Evolutionary conservation across 208 protist genomes (phyloP).

Genomic region (Leishmania lainsoni): DNA sequence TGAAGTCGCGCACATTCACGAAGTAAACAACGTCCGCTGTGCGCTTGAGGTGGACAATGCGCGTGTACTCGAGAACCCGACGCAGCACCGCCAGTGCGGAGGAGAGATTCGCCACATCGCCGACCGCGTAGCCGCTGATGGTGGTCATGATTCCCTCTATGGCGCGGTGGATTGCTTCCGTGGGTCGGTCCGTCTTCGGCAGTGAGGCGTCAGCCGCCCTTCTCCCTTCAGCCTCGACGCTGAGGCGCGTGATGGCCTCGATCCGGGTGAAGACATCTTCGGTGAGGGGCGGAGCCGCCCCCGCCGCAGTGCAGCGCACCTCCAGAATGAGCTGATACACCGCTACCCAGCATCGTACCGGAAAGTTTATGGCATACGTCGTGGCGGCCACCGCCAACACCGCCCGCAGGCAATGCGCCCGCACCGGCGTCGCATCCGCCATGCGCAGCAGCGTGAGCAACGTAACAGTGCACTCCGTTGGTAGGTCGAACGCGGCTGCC

Average conservation of each 20-base stretch:
- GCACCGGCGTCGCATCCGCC: conserved; percentile 49
- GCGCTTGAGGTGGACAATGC: conserved; percentile 52
- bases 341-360: conserved; percentile 68
- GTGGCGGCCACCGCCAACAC: conserved; percentile 70
- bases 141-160: conserved; percentile 56
- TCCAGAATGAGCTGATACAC: conserved; percentile 61
- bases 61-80: conserved; percentile 68
- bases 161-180: conserved; percentile 50
- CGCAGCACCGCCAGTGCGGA: conserved; percentile 60
- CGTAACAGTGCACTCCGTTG: conserved; percentile 78
- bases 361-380: conserved; percentile 70
- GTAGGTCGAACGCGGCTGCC: conserved; percentile 76
- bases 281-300: conserved; percentile 38
- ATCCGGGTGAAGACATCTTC: conserved; percentile 74
- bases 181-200: background rate
- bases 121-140: conserved; percentile 35
- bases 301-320: conserved; percentile 39
- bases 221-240: conserved; percentile 34
- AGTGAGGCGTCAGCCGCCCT: background rate
- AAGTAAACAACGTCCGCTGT: conserved; percentile 52
- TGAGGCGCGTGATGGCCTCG: conserved; percentile 68
- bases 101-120: conserved; percentile 52
- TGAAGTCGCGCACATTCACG: conserved; percentile 67
- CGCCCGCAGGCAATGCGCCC: conserved; percentile 50
- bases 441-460: conserved; percentile 71